Evolutionary conservation across 106 monocot genomes (phyloP).

Genomic region (Acorus calamus): DNA sequence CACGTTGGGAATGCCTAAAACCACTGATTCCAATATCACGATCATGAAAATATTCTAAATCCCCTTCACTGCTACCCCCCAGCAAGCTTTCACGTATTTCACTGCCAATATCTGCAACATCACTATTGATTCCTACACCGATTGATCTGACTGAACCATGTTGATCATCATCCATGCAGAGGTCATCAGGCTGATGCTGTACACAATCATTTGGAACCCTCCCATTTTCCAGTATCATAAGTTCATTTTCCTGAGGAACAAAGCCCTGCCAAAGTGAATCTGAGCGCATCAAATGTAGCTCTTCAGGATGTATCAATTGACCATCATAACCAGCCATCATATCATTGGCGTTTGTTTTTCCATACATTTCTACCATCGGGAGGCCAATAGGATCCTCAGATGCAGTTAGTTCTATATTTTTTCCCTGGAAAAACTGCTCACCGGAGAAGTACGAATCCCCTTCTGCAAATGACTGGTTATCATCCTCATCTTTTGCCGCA

Average conservation of each 20-base stretch:
- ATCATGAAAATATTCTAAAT: conserved; percentile 63
- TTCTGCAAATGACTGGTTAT: conserved; percentile 83
- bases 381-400: conserved; percentile 32
- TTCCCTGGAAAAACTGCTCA: conserved; percentile 57
- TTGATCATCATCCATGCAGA: conserved; percentile 67
- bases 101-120: conserved; percentile 86
- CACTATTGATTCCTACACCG: conserved; percentile 94
- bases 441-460: conserved; percentile 91
- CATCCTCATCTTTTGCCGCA: conserved; percentile 65
- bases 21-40: conserved; percentile 37
- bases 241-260: conserved; percentile 64
- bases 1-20: conserved; percentile 25
- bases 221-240: conserved; percentile 54
- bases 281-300: conserved; percentile 68
- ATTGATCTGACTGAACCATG: conserved; percentile 90
- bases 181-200: conserved; percentile 36
- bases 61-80: conserved; percentile 85
- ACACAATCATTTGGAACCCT: conserved; percentile 34
- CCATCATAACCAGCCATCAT: conserved; percentile 78
- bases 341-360: conserved; percentile 36
- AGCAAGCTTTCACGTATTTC: conserved; percentile 80
- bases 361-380: conserved; percentile 26
- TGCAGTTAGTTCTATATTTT: conserved; percentile 34
- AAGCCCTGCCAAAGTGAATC: conserved; percentile 95
- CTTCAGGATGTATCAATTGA: conserved; percentile 76